Conservation (phyloP, 352 stramenopile genomes). For the Phytophthora macrochlamydospora region DNA sequence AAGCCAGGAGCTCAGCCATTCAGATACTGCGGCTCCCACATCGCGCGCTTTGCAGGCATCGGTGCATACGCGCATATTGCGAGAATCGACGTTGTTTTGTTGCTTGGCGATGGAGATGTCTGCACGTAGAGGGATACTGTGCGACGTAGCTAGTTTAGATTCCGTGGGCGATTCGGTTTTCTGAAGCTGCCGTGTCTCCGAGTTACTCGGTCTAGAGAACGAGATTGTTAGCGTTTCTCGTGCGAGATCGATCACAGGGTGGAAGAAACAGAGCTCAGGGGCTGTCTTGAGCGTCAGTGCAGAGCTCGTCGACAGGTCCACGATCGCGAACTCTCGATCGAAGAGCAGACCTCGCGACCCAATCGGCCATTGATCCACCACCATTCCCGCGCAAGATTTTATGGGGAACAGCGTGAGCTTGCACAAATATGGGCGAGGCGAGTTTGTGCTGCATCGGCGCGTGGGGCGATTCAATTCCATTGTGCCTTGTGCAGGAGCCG, state of each 20-base stretch:
- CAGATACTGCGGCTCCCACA: constrained; percentile 52
- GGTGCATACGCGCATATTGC: constrained; percentile 60
- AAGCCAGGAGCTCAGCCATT: constrained; percentile 73
- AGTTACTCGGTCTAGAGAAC: constrained; percentile 16
- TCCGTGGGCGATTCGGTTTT: constrained; percentile 8
- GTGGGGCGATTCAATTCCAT: no score
- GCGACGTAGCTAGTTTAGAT: constrained; percentile 13
- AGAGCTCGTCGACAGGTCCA: constrained; percentile 53
- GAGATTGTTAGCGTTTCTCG: constrained; percentile 62
- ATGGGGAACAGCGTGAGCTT: constrained; percentile 79
- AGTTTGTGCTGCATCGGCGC: no score
- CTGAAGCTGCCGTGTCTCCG: constrained; percentile 4
- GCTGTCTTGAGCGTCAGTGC: constrained; percentile 66
- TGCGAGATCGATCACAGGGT: constrained; percentile 62
- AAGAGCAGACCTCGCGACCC: constrained; percentile 65
- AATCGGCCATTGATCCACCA: constrained; percentile 60
- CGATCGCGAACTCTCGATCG: constrained; percentile 78
- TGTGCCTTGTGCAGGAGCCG: constrained; percentile 6
- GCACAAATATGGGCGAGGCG: constrained; percentile 26
- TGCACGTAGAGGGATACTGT: constrained; percentile 47
- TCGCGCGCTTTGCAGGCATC: constrained; percentile 55
- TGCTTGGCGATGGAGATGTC: constrained; percentile 22
- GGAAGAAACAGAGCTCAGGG: constrained; percentile 65
- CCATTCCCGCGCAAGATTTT: constrained; percentile 77
- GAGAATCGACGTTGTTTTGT: constrained; percentile 18